Percentiles rank a stretch among this genome's conserved stretches.
Conservation (phyloP, 2,329 filamentous ascomycete species). For the Dactylella cylindrospora region DNA sequence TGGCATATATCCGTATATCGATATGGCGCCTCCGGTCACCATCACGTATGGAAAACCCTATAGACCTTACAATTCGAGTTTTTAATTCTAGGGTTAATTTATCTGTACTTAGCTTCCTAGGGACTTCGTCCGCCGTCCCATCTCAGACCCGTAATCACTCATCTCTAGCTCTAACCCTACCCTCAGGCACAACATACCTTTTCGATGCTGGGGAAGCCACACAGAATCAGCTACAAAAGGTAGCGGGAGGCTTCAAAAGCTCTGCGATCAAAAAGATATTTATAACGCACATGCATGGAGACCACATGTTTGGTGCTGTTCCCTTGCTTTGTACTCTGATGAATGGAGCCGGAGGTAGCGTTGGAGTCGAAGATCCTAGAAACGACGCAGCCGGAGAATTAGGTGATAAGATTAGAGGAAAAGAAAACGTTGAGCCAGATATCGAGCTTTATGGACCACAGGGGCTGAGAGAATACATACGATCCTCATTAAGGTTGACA, state of each 20-base stretch:
- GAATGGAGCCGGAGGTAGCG: conserved; percentile 45
- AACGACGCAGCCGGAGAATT: conserved; percentile 3
- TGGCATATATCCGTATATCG: too few relatives aligned
- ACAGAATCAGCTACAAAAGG: conserved; percentile 46
- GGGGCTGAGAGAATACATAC: conserved; percentile 46
- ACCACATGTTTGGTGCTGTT: conserved; percentile 47
- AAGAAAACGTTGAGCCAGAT: conserved; percentile 10
- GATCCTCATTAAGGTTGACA: conserved; percentile 41
- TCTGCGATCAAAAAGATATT: conserved; percentile 45
- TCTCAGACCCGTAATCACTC: conserved; percentile 46
- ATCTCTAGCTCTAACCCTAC: conserved; percentile 46
- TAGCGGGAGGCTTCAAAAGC: conserved; percentile 29
- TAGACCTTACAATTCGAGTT: too few relatives aligned
- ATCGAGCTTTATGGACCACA: conserved; percentile 47
- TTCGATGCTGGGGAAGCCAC: conserved; percentile 48
- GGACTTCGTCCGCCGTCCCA: conserved; percentile 48
- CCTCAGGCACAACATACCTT: conserved; percentile 46
- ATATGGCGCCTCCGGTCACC: conserved; percentile 26
- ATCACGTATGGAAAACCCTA: conserved; percentile 22
- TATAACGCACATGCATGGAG: conserved; percentile 48
- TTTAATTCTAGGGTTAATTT: too few relatives aligned
- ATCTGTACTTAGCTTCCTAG: conserved; percentile 43
- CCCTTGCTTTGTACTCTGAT: conserved; percentile 46
- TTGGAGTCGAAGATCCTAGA: conserved; percentile 44
- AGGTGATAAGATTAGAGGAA: neutral